Conservation (phyloP, 129 eudicot genomes). For the Arctium minus region DNA sequence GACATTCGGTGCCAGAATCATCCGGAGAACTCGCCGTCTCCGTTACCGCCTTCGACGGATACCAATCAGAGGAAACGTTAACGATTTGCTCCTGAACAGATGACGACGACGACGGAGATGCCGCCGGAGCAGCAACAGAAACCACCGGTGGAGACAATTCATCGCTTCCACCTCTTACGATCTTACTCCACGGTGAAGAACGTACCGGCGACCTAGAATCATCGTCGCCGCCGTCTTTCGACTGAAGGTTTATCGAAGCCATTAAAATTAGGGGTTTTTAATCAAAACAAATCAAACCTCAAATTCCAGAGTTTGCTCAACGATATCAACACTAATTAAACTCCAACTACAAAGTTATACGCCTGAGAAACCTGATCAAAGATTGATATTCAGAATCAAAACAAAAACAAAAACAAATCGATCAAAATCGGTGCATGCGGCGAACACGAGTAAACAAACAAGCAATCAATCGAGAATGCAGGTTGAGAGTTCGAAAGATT, state of each 20-base stretch:
- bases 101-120: slow-evolving; percentile 13
- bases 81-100: slow-evolving; percentile 22
- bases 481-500: not conserved
- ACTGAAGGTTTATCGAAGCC: slow-evolving; percentile 21
- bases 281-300: slow-evolving; percentile 1
- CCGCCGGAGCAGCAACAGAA: slow-evolving; percentile 22
- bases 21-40: slow-evolving; percentile 2
- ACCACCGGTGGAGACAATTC: slow-evolving; percentile 26
- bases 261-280: slow-evolving; percentile 26
- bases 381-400: not conserved
- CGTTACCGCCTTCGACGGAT: not conserved
- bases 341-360: not conserved
- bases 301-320: not conserved
- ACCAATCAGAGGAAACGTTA: not conserved
- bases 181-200: slow-evolving; percentile 40
- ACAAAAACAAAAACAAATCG: not conserved
- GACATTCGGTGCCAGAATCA: slow-evolving; percentile 11
- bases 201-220: slow-evolving; percentile 16
- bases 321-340: not conserved
- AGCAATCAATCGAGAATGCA: slow-evolving; percentile 10
- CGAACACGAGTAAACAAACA: not conserved
- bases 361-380: slow-evolving; percentile 5
- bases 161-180: slow-evolving; percentile 27
- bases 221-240: slow-evolving; percentile 18
- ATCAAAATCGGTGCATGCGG: slow-evolving; percentile 18